These are phyloP conservation scores for Paecilomyces fulvus DNA, from an alignment of 2,329 filamentous ascomycete species.

Conservation along the genomic window DNA sequence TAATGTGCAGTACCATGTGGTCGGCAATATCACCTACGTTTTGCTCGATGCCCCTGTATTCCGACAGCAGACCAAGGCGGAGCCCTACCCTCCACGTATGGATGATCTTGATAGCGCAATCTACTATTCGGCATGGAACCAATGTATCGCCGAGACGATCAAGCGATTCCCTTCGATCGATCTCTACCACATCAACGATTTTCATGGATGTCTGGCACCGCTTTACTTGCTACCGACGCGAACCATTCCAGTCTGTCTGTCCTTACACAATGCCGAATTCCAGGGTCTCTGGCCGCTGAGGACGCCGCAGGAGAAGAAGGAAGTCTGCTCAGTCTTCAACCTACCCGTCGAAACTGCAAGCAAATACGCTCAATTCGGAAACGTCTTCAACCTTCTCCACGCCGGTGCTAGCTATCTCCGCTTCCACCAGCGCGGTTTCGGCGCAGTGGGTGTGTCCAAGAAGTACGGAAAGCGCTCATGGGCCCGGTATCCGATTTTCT, in stretches of 20 bases:
- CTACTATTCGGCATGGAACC: slow-evolving; percentile 57
- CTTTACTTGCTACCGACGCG: slow-evolving; percentile 45
- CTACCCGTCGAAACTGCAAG: slow-evolving; percentile 43
- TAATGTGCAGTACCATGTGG: slow-evolving; percentile 49
- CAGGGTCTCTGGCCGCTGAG: slow-evolving; percentile 56
- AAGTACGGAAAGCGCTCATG: slow-evolving; percentile 55
- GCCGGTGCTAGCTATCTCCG: slow-evolving; percentile 51
- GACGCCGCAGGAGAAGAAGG: slow-evolving; percentile 45
- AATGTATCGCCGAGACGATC: slow-evolving; percentile 52
- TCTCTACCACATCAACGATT: slow-evolving; percentile 53
- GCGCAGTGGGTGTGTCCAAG: slow-evolving; percentile 53
- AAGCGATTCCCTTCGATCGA: slow-evolving; percentile 47
- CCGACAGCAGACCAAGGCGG: slow-evolving; percentile 48
- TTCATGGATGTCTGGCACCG: slow-evolving; percentile 49
- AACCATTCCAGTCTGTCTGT: slow-evolving; percentile 37
- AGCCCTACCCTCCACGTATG: slow-evolving; percentile 55
- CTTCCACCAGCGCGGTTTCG: slow-evolving; percentile 53
- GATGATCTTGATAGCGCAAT: slow-evolving; percentile 54
- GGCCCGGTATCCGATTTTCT: slow-evolving; percentile 55
- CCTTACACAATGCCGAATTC: slow-evolving; percentile 56
- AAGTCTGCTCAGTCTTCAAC: slow-evolving; percentile 53
- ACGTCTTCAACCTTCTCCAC: slow-evolving; percentile 56
- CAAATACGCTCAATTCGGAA: slow-evolving; percentile 53
- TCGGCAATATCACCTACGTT: slow-evolving; percentile 55
- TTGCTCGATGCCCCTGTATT: slow-evolving; percentile 54